These are phyloP conservation scores for Reticulascus tulasneorum DNA, from an alignment of 2,329 filamentous ascomycete genomes.

Conservation along the genomic window DNA sequence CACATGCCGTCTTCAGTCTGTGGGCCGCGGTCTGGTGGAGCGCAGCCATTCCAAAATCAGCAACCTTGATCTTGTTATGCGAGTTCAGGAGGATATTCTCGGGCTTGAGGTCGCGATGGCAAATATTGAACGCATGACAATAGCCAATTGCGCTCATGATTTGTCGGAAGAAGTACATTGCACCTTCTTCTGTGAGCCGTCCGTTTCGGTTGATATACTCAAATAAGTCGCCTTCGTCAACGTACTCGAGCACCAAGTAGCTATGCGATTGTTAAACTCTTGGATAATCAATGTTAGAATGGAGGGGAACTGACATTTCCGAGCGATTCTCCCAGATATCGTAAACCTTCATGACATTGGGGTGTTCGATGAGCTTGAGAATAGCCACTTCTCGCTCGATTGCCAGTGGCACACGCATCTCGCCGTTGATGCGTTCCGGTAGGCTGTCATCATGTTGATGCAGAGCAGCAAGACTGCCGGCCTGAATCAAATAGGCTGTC, in stretches of 20 bases:
- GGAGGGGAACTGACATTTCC: slow-evolving; percentile 68
- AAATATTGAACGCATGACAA: slow-evolving; percentile 91
- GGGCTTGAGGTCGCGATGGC: slow-evolving; percentile 92
- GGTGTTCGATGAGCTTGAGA: slow-evolving; percentile 93
- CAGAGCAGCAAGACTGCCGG: slow-evolving; percentile 79
- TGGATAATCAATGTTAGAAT: not conserved
- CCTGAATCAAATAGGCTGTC: slow-evolving; percentile 74
- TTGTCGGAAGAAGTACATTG: slow-evolving; percentile 84
- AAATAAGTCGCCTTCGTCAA: slow-evolving; percentile 76
- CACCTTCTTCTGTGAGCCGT: slow-evolving; percentile 72
- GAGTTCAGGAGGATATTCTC: slow-evolving; percentile 90
- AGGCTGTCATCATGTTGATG: slow-evolving; percentile 65
- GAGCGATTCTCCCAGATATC: slow-evolving; percentile 98
- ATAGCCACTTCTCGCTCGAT: slow-evolving; percentile 95
- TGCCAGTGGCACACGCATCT: slow-evolving; percentile 74
- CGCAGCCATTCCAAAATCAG: slow-evolving; percentile 97
- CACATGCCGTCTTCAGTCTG: slow-evolving; percentile 83
- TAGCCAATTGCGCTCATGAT: slow-evolving; percentile 90
- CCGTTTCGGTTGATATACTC: slow-evolving; percentile 75
- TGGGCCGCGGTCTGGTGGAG: slow-evolving; percentile 76
- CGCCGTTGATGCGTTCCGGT: slow-evolving; percentile 52
- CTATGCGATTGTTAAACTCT: slow-evolving; percentile 42
- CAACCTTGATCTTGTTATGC: slow-evolving; percentile 79
- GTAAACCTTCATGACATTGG: slow-evolving; percentile 88
- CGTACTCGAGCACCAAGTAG: slow-evolving; percentile 91